phyloP scores from a whole-genome alignment of 768 basidiomycete species.

The Hygrophorus russula region DNA sequence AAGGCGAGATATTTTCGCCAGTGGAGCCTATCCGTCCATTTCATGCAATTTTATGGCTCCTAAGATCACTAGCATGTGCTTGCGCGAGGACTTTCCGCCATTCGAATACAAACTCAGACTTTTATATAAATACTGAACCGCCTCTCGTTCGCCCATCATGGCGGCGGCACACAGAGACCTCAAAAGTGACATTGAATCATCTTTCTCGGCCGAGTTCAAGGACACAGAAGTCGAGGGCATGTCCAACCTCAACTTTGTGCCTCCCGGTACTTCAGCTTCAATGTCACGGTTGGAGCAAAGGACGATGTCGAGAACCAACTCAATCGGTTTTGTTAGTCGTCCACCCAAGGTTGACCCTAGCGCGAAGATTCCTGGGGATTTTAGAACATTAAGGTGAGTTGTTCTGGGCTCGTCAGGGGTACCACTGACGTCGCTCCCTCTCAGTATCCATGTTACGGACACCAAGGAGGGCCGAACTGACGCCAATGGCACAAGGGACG shows the following conservation, averaged over 20 bases:
- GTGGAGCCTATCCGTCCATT: too few species aligned
- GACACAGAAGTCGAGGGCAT: too few species aligned
- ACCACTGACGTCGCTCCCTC: not conserved
- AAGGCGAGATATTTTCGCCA: too few species aligned
- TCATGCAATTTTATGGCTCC: too few species aligned
- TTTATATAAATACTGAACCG: too few species aligned
- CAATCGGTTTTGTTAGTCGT: slow-evolving; percentile 2
- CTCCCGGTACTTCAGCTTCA: not conserved
- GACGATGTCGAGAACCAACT: slow-evolving; percentile 1
- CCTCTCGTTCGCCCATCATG: too few species aligned
- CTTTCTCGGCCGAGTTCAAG: too few species aligned
- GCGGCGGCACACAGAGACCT: too few species aligned
- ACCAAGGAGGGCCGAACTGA: slow-evolving; percentile 12
- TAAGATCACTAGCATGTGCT: too few species aligned
- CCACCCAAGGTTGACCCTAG: slow-evolving; percentile 9
- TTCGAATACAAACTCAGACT: too few species aligned
- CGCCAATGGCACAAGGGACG: slow-evolving; percentile 5
- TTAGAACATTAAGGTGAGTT: slow-evolving; percentile 15
- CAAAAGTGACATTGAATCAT: too few species aligned
- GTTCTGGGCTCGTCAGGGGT: not conserved
- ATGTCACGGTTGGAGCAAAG: not conserved
- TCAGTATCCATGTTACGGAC: slow-evolving; percentile 17
- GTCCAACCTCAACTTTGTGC: not conserved
- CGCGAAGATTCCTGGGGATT: slow-evolving; percentile 14
- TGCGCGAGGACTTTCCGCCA: too few species aligned